A percentile compares a stretch with the other conserved stretches of the same genome.
These are phyloP conservation scores for Calycina herbarum DNA, from an alignment of 2,329 filamentous ascomycete species.

Conservation along the genomic window DNA sequence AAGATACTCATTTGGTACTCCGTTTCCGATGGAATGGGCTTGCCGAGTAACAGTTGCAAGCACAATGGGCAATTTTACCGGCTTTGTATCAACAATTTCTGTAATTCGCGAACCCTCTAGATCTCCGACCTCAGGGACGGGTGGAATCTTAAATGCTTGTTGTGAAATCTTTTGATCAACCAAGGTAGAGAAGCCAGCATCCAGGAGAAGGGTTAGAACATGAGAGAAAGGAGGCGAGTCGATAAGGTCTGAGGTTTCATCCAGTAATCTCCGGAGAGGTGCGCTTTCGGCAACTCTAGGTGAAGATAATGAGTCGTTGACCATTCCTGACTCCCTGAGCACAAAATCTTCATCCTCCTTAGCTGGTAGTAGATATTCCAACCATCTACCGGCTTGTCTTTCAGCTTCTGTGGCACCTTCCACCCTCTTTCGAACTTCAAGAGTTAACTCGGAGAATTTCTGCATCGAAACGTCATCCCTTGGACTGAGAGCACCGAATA, in stretches of 20 bases:
- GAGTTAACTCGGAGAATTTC: conserved; percentile 74
- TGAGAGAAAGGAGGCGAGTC: conserved; percentile 90
- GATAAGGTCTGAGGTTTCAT: conserved; percentile 93
- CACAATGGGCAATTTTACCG: conserved; percentile 80
- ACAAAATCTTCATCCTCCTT: conserved; percentile 78
- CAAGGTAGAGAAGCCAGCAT: conserved; percentile 81
- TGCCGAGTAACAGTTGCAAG: conserved; percentile 88
- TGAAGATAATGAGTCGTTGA: conserved; percentile 47
- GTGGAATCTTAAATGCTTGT: conserved; percentile 70
- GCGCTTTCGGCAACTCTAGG: conserved; percentile 42
- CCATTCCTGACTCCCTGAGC: conserved; percentile 81
- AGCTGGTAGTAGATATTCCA: conserved; percentile 80
- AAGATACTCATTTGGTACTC: conserved; percentile 69
- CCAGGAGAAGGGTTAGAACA: conserved; percentile 82
- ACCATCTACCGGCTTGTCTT: conserved; percentile 63
- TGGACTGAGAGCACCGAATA: conserved; percentile 86
- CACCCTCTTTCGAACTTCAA: conserved; percentile 80
- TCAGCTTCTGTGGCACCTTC: conserved; percentile 72
- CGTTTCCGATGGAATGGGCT: conserved; percentile 84
- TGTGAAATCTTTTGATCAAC: conserved; percentile 79
- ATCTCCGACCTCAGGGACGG: conserved; percentile 33
- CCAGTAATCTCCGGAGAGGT: conserved; percentile 78
- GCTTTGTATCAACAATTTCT: conserved; percentile 52
- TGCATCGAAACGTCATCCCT: conserved; percentile 84
- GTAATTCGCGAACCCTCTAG: conserved; percentile 41